These are phyloP conservation scores for Oryza nivara DNA, from an alignment of 176 grass and related monocot species.

Conservation along the genomic window DNA sequence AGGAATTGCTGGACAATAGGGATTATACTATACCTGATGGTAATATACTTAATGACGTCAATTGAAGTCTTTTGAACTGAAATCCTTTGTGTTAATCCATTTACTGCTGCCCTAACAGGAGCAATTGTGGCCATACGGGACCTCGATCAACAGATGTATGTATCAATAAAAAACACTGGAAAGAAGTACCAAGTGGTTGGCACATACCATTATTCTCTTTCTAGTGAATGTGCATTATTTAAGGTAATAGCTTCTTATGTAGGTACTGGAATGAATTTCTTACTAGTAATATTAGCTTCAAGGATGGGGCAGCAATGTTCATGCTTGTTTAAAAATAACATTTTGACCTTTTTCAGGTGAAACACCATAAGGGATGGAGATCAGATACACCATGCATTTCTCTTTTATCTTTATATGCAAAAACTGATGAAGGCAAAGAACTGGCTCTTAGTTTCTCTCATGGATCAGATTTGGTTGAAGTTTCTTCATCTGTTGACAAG, in stretches of 20 bases:
- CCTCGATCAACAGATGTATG: conserved; percentile 81
- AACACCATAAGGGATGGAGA: conserved; percentile 68
- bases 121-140: conserved; percentile 81
- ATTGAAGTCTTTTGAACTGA: conserved; percentile 33
- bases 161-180: conserved; percentile 63
- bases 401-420: conserved; percentile 62
- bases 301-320: conserved; percentile 1
- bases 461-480: conserved; percentile 75
- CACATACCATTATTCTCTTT: conserved; percentile 71
- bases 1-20: conserved; percentile 45
- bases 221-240: conserved; percentile 71
- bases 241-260: conserved; percentile 53
- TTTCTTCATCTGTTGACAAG: conserved; percentile 59
- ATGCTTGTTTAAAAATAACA: neutral
- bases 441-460: conserved; percentile 64
- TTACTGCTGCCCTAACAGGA: conserved; percentile 54
- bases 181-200: conserved; percentile 65
- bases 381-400: conserved; percentile 59
- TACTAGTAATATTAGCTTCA: conserved; percentile 18
- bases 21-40: conserved; percentile 74
- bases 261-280: conserved; percentile 28
- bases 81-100: conserved; percentile 31
- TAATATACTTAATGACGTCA: conserved; percentile 47
- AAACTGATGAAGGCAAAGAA: conserved; percentile 60
- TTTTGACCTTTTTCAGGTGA: conserved; percentile 58